phyloP scores from a whole-genome alignment of 2,329 filamentous ascomycete genomes.

The Xylariales sp. region DNA sequence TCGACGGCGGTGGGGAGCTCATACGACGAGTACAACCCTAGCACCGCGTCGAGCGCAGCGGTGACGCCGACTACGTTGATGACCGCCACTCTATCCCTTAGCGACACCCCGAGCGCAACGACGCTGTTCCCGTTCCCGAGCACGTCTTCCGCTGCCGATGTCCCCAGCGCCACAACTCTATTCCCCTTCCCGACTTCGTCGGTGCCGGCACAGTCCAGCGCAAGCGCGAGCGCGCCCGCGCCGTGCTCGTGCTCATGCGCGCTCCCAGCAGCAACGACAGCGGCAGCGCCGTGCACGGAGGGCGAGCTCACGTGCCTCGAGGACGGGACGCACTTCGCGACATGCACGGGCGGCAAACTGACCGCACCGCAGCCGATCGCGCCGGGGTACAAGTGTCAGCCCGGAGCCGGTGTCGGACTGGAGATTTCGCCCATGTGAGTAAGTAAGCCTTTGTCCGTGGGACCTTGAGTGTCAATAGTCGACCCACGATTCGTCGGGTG shows the following conservation, averaged over 20 bases:
- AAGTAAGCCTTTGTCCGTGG: too few relatives aligned
- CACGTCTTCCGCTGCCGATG: neutral
- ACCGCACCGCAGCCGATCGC: constrained; percentile 39
- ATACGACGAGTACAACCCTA: neutral
- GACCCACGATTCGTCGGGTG: too few relatives aligned
- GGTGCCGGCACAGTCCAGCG: constrained; percentile 1
- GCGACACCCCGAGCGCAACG: neutral
- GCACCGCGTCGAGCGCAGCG: too few relatives aligned
- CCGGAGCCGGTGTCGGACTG: constrained; percentile 39
- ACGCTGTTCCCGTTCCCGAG: neutral
- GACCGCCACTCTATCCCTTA: neutral
- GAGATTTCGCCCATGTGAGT: constrained; percentile 38
- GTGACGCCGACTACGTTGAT: neutral
- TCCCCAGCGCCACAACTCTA: neutral
- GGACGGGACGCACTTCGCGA: constrained; percentile 43
- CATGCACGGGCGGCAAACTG: constrained; percentile 43
- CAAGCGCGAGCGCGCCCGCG: neutral
- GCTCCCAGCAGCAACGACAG: constrained; percentile 1
- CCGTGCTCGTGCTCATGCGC: neutral
- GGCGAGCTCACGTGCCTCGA: constrained; percentile 45
- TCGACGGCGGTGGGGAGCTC: neutral
- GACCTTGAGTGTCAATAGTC: too few relatives aligned
- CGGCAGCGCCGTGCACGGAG: constrained; percentile 39
- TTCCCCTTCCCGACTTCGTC: neutral
- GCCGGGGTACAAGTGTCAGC: constrained; percentile 41